These are phyloP conservation scores for Aspergillus ellipticus DNA, from an alignment of 495 filamentous ascomycete species.

Conservation along the genomic window DNA sequence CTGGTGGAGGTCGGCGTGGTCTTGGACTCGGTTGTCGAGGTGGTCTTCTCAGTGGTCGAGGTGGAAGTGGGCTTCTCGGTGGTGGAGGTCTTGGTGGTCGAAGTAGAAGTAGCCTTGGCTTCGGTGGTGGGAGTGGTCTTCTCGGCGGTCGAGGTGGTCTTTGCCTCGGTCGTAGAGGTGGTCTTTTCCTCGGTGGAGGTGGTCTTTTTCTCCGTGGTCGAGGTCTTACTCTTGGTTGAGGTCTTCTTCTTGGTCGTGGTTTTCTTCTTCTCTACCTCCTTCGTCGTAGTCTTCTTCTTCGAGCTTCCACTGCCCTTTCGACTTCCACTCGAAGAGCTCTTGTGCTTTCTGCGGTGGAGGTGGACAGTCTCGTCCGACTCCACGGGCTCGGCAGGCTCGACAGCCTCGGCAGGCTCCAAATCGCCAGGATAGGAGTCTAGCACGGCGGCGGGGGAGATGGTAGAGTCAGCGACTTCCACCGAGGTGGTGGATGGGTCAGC, in stretches of 20 bases:
- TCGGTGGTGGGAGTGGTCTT: neutral
- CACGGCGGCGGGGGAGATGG: neutral
- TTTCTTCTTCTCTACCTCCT: neutral
- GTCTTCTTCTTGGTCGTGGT: neutral
- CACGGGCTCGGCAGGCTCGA: too few species aligned
- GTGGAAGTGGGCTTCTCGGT: neutral
- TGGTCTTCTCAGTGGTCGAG: neutral
- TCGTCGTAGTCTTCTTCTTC: neutral
- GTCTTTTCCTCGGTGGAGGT: neutral
- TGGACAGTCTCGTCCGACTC: neutral
- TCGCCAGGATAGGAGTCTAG: neutral
- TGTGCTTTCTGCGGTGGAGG: neutral
- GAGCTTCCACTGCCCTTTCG: neutral
- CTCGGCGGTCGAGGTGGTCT: neutral
- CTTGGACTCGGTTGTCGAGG: neutral
- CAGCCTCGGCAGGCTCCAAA: neutral
- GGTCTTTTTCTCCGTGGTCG: neutral
- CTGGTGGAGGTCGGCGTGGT: neutral
- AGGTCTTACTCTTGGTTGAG: neutral
- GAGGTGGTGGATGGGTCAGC: neutral
- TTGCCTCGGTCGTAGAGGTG: neutral
- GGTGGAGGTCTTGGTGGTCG: neutral
- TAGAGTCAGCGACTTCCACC: neutral
- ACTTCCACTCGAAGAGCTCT: neutral
- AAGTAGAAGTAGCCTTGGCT: neutral